Percentiles rank a stretch among this genome's conserved stretches.
These are phyloP conservation scores for Kwoniella shivajii DNA, from an alignment of 1,284 basidiomycete genomes.

Conservation along the genomic window DNA sequence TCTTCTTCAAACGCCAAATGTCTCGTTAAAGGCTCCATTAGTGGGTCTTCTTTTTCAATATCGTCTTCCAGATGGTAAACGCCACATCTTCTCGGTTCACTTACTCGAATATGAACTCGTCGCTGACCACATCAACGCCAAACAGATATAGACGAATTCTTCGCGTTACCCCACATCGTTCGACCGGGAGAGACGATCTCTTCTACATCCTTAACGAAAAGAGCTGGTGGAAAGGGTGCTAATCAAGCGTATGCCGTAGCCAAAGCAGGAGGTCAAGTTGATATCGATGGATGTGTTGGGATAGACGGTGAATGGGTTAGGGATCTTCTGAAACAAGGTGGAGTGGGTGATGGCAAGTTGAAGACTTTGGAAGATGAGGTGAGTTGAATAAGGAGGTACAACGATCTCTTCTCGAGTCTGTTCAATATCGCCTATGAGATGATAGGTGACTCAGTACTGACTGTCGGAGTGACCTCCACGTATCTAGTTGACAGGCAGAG, in stretches of 20 bases:
- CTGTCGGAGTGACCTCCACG: too few species aligned
- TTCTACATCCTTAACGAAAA: conserved; percentile 48
- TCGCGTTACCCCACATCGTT: conserved; percentile 55
- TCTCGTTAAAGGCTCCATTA: conserved; percentile 54
- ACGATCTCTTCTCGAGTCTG: too few species aligned
- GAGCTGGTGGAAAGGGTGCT: conserved; percentile 58
- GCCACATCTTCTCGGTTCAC: background rate
- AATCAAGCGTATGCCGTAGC: conserved; percentile 57
- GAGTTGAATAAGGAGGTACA: conserved; percentile 15
- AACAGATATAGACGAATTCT: conserved; percentile 55
- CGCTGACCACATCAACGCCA: background rate
- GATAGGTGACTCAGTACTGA: too few species aligned
- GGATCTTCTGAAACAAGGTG: conserved; percentile 39
- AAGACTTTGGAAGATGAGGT: conserved; percentile 38
- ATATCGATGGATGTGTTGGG: conserved; percentile 52
- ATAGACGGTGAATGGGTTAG: conserved; percentile 52
- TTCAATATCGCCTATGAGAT: too few species aligned
- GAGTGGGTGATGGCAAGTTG: conserved; percentile 46
- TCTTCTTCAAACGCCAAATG: conserved; percentile 22
- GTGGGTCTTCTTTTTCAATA: conserved; percentile 28
- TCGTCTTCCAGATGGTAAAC: background rate
- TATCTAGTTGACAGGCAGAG: conserved; percentile 56
- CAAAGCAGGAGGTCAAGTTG: conserved; percentile 49
- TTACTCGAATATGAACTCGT: background rate
- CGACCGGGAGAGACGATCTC: conserved; percentile 57